Evolutionary conservation across 129 eudicot genomes (phyloP), one percentile per base, ranked within the genome.

Genomic region (Mikania micrantha): DNA sequence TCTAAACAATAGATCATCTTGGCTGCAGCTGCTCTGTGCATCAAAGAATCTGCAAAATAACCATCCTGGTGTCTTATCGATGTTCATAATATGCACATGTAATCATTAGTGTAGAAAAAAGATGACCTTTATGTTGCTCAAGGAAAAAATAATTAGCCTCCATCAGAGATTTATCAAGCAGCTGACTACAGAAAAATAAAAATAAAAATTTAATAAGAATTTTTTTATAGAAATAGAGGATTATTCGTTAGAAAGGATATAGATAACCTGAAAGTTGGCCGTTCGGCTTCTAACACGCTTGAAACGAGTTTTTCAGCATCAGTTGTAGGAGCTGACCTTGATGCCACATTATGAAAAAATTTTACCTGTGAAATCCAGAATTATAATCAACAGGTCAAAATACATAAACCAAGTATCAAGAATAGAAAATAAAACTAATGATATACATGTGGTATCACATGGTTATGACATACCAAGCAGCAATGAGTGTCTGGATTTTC

Each of bases 21-120:
- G 16, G 95, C 99, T 49, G 63, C 99, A 53, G 96, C 90, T 61
- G 93, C 93, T 76, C 99, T 93, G 77, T 93, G 99, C 87, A 85
- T 81, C 81, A 93, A 82, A 27, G 99, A 93, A 79, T 86, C 99
- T 93, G 86, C 80, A 66, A 61, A 50, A 35, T 67, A 16, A 52
- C 67, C 12, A 65, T 7, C 64, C 45, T 11, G 5, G 54, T 27
- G 70, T 73, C 66, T 56, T 28, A 40, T 17, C 27, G 31, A 62
- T 28, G 45, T 21, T 20, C 29, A 36, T 29, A 8, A n/a, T 17
- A 38, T 49, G 66, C 68, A 64, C 45, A 39, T 8, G 24, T 41
- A 17, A 29, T 32, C 7, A 72, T 32, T 25, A 60, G 66, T 24
- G 15, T 17, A n/a, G 58, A 45, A 13, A 20, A 66, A 71, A 62